A percentile compares a stretch with the other conserved stretches of the same genome.
Conservation (phyloP, 2,329 filamentous ascomycete genomes). For the Dactylellina cionopaga region DNA sequence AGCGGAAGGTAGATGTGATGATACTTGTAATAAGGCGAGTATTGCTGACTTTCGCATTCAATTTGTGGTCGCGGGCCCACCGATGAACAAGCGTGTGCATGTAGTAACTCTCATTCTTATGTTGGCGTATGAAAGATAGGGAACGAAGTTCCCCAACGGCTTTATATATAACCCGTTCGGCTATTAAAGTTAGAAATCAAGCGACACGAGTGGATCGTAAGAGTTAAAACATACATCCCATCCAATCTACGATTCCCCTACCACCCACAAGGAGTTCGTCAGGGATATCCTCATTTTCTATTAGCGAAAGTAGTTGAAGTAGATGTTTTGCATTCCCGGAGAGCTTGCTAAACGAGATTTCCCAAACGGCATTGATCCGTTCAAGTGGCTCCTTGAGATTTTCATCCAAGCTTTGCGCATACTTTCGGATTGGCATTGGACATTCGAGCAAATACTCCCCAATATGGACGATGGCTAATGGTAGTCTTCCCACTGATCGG, state of each 20-base stretch:
- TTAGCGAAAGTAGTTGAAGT: constrained; percentile 22
- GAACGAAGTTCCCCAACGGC: constrained; percentile 5
- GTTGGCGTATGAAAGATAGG: not conserved
- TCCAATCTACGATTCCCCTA: constrained; percentile 1
- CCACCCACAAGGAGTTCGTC: not conserved
- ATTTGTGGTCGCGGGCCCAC: constrained; percentile 5
- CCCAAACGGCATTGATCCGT: not conserved
- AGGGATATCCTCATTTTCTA: constrained; percentile 18
- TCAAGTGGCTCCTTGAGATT: not conserved
- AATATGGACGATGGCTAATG: not conserved
- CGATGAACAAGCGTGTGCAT: constrained; percentile 9
- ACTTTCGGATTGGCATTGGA: not conserved
- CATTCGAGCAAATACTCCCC: constrained; percentile 5
- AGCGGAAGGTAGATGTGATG: constrained; percentile 8
- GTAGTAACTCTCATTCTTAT: not conserved
- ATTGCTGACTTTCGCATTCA: not conserved
- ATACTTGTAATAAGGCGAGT: not conserved
- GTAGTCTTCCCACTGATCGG: not conserved
- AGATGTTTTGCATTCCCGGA: constrained; percentile 1
- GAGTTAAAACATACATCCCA: constrained; percentile 9
- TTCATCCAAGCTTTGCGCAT: not conserved
- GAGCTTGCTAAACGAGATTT: constrained; percentile 20
- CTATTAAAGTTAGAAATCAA: not conserved
- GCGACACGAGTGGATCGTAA: not conserved
- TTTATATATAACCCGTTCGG: not conserved